Conservation (phyloP, 306 rosid species). For the Clitoria ternatea region DNA sequence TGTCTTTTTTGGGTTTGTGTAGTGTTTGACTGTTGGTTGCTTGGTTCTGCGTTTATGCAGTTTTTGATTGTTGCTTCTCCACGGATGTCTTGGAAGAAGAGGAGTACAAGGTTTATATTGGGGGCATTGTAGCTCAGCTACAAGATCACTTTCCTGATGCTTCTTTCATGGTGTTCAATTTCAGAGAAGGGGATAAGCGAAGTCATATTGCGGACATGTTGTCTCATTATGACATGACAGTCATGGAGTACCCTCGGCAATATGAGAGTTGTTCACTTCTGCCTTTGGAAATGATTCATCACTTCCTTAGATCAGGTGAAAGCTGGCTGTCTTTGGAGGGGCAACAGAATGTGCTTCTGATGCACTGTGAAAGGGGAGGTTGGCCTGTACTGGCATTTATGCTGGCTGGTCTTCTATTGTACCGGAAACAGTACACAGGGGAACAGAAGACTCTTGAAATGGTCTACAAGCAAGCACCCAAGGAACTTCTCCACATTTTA, state of each 20-base stretch:
- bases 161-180: conserved; percentile 96
- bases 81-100: conserved; percentile 83
- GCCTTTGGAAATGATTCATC: conserved; percentile 90
- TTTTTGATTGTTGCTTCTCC: conserved; percentile 98
- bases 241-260: conserved; percentile 97
- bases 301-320: conserved; percentile 94
- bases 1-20: not conserved
- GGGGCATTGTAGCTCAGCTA: conserved; percentile 82
- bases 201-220: conserved; percentile 77
- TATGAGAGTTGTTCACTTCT: conserved; percentile 87
- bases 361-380: conserved; percentile 98
- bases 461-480: conserved; percentile 99
- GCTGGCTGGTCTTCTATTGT: conserved; percentile 87
- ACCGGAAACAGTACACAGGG: conserved; percentile 80
- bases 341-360: conserved; percentile 86
- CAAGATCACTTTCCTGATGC: conserved; percentile 89
- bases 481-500: conserved; percentile 75
- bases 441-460: conserved; percentile 95
- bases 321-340: conserved; percentile 98
- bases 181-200: conserved; percentile 88
- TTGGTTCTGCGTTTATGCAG: conserved; percentile 49
- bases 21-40: conserved; percentile 13
- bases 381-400: conserved; percentile 98
- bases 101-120: conserved; percentile 79
- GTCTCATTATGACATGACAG: conserved; percentile 93